A percentile compares a stretch with the other conserved stretches of the same genome.
phyloP scores from a whole-genome alignment of 2,329 filamentous ascomycete genomes.

The Cadophora gregata region DNA sequence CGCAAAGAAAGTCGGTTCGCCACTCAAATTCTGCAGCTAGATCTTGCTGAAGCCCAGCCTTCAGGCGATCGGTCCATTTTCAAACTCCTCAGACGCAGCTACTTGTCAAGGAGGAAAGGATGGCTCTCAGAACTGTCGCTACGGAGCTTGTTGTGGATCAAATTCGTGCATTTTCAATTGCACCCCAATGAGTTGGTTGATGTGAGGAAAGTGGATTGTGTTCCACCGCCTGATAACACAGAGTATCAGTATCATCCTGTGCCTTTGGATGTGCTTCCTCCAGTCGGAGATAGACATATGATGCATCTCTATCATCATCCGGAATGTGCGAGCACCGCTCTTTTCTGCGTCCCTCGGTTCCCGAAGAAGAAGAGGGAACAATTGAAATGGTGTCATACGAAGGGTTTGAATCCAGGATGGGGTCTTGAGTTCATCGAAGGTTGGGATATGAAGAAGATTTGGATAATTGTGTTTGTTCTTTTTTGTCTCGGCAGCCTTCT shows the following conservation, averaged over 20 bases:
- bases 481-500: constrained; percentile 33
- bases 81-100: constrained; percentile 24
- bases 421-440: constrained; percentile 35
- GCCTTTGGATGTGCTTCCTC: constrained; percentile 32
- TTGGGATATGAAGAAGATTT: constrained; percentile 34
- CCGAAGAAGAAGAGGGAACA: constrained; percentile 37
- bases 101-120: constrained; percentile 23
- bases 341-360: constrained; percentile 31
- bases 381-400: constrained; percentile 21
- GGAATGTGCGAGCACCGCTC: constrained; percentile 24
- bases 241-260: constrained; percentile 33
- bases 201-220: constrained; percentile 30
- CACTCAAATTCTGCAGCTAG: constrained; percentile 32
- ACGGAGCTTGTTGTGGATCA: constrained; percentile 29
- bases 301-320: constrained; percentile 36
- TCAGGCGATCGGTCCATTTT: constrained; percentile 32
- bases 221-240: constrained; percentile 29
- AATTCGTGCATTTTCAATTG: constrained; percentile 37
- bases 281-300: constrained; percentile 30
- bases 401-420: constrained; percentile 34
- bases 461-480: constrained; percentile 28
- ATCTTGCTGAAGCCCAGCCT: constrained; percentile 23
- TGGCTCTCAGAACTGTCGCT: constrained; percentile 27
- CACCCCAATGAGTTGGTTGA: constrained; percentile 32
- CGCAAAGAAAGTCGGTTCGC: constrained; percentile 30